A percentile compares a stretch with the other conserved stretches of the same genome.
Evolutionary conservation across 1,284 basidiomycete species (phyloP).

Genomic region (Rhodotorula sp.): DNA sequence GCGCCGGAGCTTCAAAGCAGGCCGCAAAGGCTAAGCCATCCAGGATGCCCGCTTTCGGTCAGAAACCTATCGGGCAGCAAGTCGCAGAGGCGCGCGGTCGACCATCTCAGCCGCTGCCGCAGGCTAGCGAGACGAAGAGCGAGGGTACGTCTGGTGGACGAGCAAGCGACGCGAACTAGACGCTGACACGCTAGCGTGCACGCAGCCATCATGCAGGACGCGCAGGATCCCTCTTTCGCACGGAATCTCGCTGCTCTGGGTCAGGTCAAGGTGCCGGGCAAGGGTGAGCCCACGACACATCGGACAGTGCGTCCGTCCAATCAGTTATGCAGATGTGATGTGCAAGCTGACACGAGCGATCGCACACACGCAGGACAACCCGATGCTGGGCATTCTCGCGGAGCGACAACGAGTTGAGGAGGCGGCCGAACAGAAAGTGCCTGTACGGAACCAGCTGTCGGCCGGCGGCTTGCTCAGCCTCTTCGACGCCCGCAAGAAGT

Average conservation of each 20-base stretch:
- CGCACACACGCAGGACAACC: constrained; percentile 25
- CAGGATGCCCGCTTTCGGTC: constrained; percentile 1
- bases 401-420: constrained; percentile 24
- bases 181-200: neutral
- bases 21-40: constrained; percentile 4
- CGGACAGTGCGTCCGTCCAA: constrained; percentile 2
- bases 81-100: neutral
- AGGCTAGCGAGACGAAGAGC: constrained; percentile 29
- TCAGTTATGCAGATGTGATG: neutral
- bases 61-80: constrained; percentile 9
- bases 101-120: neutral
- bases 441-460: constrained; percentile 16
- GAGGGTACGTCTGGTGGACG: constrained; percentile 4
- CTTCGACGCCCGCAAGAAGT: constrained; percentile 36
- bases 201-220: constrained; percentile 27
- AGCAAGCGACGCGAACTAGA: neutral
- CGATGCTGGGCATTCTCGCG: constrained; percentile 37
- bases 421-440: constrained; percentile 12
- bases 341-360: no score
- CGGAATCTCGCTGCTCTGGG: constrained; percentile 26
- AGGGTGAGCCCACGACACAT: constrained; percentile 12
- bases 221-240: constrained; percentile 26
- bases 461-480: constrained; percentile 28
- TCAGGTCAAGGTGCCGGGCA: constrained; percentile 27
- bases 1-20: constrained; percentile 24